These are phyloP conservation scores for Oidium heveae DNA, from an alignment of 2,329 filamentous ascomycete species.

Conservation along the genomic window DNA sequence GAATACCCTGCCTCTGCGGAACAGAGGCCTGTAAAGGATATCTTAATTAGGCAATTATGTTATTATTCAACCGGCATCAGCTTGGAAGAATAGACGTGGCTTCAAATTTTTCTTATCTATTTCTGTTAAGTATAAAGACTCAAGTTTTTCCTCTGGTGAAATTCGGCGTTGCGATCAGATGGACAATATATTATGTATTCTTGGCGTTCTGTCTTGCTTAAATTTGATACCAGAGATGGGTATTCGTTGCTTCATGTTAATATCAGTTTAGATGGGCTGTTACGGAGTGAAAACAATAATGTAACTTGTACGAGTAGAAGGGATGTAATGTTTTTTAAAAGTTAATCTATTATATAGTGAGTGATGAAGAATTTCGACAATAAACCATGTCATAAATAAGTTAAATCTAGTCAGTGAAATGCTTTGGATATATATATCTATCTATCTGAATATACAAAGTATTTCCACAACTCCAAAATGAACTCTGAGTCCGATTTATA, in stretches of 20 bases:
- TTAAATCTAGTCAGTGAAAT: too few relatives aligned
- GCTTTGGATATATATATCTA: too few relatives aligned
- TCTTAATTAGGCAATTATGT: slow-evolving; percentile 44
- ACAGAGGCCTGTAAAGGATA: slow-evolving; percentile 95
- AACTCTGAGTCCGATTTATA: too few relatives aligned
- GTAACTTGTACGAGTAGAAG: neutral
- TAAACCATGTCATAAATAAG: too few relatives aligned
- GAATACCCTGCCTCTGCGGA: slow-evolving; percentile 91
- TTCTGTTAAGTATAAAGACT: neutral
- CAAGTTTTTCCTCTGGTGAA: neutral
- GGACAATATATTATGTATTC: neutral
- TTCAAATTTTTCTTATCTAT: neutral
- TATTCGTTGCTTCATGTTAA: neutral
- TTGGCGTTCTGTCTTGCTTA: neutral
- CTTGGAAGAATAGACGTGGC: neutral
- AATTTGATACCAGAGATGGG: neutral
- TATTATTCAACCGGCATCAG: neutral
- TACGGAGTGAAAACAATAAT: slow-evolving; percentile 16
- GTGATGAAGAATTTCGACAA: too few relatives aligned
- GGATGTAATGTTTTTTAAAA: neutral
- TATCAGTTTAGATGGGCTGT: slow-evolving; percentile 67
- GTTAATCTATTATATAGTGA: too few relatives aligned
- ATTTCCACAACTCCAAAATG: too few relatives aligned
- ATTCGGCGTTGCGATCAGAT: neutral
- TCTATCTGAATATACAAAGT: too few relatives aligned